Base-by-base conservation (phyloP, 2,329 filamentous ascomycete genomes). In the Monosporascus cannonballus region DNA sequence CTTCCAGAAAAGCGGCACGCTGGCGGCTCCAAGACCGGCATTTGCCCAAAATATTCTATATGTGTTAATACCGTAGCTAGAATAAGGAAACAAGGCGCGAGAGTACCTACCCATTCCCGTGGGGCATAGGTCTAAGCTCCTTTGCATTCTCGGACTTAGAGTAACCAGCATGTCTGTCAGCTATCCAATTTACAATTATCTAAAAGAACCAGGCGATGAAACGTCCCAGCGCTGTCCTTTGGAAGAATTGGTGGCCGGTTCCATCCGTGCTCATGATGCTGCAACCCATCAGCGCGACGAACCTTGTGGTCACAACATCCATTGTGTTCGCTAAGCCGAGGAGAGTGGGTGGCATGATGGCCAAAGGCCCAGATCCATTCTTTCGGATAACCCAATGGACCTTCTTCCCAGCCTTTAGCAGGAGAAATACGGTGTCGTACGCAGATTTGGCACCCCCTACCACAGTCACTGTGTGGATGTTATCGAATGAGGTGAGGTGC, bases 1-100 rank as follows among this genome's bases (percentile, higher is more conserved):
- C 8, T 62, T 56, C 69, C 67, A 70, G 53, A 67, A 71, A 25
- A 67, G 55, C 1, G 67, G 66, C 1, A 66, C 57, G 41, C 58
- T 69, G n/a, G 62, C 64, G 11, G 59, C 47, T 1, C 69, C 69
- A 1, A 71, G 55, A 11, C 66, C 66, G 14, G 59, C 53, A 41
- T 62, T 63, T 6, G 58, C 65, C 68, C 69, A 71, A 54, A 68
- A 70, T n/a, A n/a, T n/a, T n/a, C n/a, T n/a, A n/a, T n/a, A n/a
- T n/a, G n/a, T n/a, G n/a, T n/a, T n/a, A n/a, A n/a, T n/a, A n/a
- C n/a, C n/a, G n/a, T n/a, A n/a, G n/a, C n/a, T n/a, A n/a, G n/a
- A n/a, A n/a, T n/a, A n/a, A n/a, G n/a, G n/a, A n/a, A n/a, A n/a
- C n/a, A n/a, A n/a, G n/a, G n/a, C n/a, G n/a, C n/a, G n/a, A n/a